Conservation (phyloP, 192 early-diverging fungal genomes). For the Rhizoclosmatium sp. region DNA sequence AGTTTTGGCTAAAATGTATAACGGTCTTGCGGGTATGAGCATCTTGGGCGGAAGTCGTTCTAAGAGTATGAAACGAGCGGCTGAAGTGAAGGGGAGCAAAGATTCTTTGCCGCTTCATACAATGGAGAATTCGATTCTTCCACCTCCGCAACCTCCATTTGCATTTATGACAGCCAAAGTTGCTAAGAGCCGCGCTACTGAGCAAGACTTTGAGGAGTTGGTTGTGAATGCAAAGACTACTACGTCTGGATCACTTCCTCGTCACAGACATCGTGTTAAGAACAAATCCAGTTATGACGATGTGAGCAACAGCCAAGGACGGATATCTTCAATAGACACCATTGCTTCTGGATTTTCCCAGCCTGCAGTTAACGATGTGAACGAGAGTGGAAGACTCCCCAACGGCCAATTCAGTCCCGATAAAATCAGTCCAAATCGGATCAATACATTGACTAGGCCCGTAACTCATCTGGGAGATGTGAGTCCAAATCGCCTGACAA, state of each 20-base stretch:
- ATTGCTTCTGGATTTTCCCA: neutral
- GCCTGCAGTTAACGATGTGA: neutral
- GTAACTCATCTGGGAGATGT: neutral
- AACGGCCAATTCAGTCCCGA: neutral
- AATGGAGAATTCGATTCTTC: constrained; percentile 14
- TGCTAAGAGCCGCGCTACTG: constrained; percentile 27
- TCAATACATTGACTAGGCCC: neutral
- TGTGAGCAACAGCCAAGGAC: neutral
- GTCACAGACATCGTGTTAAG: constrained; percentile 29
- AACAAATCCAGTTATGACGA: constrained; percentile 4
- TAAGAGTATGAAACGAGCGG: constrained; percentile 15
- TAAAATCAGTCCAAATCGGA: constrained; percentile 15
- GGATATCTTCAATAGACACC: neutral
- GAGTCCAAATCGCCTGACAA: neutral
- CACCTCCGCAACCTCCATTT: constrained; percentile 23
- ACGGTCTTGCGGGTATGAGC: constrained; percentile 34
- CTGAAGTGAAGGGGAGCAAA: neutral
- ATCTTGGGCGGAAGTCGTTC: constrained; percentile 31
- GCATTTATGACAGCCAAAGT: constrained; percentile 31
- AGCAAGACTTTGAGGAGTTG: constrained; percentile 33
- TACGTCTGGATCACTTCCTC: neutral
- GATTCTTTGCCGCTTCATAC: constrained; percentile 5
- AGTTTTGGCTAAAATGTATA: constrained; percentile 31
- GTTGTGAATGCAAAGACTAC: constrained; percentile 33
- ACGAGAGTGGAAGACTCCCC: neutral